A percentile compares a stretch with the other conserved stretches of the same genome.
Conservation (phyloP, 2,329 filamentous ascomycete genomes). For the Colletotrichum sp. region DNA sequence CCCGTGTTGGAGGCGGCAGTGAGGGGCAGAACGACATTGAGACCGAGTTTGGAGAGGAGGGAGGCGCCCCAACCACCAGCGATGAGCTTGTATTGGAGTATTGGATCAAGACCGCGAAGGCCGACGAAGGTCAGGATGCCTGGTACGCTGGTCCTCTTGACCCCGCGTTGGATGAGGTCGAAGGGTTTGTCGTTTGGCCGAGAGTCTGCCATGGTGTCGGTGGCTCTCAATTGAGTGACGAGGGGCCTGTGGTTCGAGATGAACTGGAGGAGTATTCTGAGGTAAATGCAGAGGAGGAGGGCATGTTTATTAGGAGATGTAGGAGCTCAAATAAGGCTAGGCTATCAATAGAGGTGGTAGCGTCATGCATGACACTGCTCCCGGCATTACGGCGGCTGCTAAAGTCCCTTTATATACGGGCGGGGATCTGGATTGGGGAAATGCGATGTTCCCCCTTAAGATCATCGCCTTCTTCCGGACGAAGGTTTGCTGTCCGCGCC, state of each 20-base stretch:
- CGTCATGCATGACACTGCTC: background rate
- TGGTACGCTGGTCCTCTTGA: slow-evolving; percentile 34
- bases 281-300: background rate
- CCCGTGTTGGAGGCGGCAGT: slow-evolving; percentile 38
- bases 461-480: background rate
- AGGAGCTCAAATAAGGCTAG: background rate
- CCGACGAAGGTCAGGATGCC: slow-evolving; percentile 44
- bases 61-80: slow-evolving; percentile 42
- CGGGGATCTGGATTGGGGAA: background rate
- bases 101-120: slow-evolving; percentile 38
- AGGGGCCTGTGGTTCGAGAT: background rate
- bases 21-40: slow-evolving; percentile 45
- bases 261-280: background rate
- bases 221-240: background rate
- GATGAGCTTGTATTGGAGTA: slow-evolving; percentile 37
- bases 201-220: slow-evolving; percentile 3
- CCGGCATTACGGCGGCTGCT: background rate
- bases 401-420: background rate
- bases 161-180: slow-evolving; percentile 43
- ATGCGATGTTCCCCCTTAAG: background rate
- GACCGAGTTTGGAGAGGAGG: slow-evolving; percentile 50
- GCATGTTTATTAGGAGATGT: background rate
- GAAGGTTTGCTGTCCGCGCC: background rate
- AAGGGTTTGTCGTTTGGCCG: background rate
- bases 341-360: background rate